phyloP scores from a whole-genome alignment of 257 asterid genomes.

The Nicotiana obtusifolia region DNA sequence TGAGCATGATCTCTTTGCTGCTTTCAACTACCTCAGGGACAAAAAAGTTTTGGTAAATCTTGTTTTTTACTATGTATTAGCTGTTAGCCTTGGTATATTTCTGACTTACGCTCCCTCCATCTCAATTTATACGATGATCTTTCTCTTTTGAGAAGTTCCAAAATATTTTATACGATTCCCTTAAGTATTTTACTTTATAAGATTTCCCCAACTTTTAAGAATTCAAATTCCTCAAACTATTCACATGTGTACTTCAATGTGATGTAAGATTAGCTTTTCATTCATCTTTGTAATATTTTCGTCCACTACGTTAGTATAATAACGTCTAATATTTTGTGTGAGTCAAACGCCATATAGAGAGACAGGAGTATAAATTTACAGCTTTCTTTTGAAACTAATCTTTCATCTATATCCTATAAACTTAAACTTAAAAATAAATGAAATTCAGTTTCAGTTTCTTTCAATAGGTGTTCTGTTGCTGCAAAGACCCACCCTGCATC shows the following conservation, averaged over 20 bases:
- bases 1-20: slow-evolving; percentile 94
- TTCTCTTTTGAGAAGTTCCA: background rate
- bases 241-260: background rate
- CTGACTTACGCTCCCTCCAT: background rate
- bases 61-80: slow-evolving; percentile 8
- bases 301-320: background rate
- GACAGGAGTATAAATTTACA: background rate
- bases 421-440: background rate
- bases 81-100: background rate
- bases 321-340: background rate
- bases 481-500: background rate
- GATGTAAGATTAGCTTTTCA: background rate
- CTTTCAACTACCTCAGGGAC: slow-evolving; percentile 87
- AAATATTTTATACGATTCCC: background rate
- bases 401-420: background rate
- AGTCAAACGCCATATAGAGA: background rate
- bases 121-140: background rate
- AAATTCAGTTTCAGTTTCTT: background rate
- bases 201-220: background rate
- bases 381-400: background rate
- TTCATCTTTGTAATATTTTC: background rate
- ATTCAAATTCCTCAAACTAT: background rate
- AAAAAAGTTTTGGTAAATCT: slow-evolving; percentile 72
- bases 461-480: background rate
- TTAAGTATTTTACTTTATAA: background rate